These are phyloP conservation scores for Polyplosphaeria fusca DNA, from an alignment of 495 filamentous ascomycete genomes.

Conservation along the genomic window DNA sequence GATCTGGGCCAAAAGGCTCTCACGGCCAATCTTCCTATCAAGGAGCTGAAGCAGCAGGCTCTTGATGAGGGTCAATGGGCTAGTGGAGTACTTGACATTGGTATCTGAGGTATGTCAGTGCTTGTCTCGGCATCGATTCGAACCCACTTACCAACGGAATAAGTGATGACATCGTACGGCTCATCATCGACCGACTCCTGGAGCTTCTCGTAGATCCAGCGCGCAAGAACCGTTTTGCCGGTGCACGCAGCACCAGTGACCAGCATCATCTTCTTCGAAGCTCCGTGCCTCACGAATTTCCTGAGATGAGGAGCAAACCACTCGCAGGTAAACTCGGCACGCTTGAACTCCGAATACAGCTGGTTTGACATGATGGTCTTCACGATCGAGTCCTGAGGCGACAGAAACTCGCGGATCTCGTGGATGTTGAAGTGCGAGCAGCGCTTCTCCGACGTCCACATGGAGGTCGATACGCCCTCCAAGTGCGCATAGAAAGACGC, in stretches of 20 bases:
- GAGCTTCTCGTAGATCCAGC: constrained; percentile 59
- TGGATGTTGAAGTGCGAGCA: constrained; percentile 19
- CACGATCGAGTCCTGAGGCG: constrained; percentile 47
- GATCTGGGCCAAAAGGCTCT: constrained; percentile 10
- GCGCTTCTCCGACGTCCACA: constrained; percentile 19
- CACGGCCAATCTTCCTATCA: constrained; percentile 26
- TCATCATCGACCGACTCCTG: constrained; percentile 56
- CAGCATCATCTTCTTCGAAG: constrained; percentile 48
- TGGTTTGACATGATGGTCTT: constrained; percentile 54
- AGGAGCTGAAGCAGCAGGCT: constrained; percentile 25
- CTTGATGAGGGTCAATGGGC: constrained; percentile 24
- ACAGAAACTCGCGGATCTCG: constrained; percentile 34
- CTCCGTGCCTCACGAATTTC: constrained; percentile 51
- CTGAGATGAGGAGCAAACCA: constrained; percentile 56
- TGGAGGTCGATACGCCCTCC: constrained; percentile 17
- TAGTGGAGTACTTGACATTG: constrained; percentile 20
- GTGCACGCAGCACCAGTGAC: constrained; percentile 54
- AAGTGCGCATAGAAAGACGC: constrained; percentile 21
- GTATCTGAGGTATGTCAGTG: constrained; percentile 18
- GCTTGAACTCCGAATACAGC: constrained; percentile 40
- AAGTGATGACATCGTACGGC: constrained; percentile 52
- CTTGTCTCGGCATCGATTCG: background rate
- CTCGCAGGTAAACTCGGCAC: constrained; percentile 59
- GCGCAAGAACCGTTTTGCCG: constrained; percentile 59
- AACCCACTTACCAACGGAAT: constrained; percentile 48